Evolutionary conservation across 805 yeast genomes (phyloP).

Genomic region (Ogataea salicorniae): DNA sequence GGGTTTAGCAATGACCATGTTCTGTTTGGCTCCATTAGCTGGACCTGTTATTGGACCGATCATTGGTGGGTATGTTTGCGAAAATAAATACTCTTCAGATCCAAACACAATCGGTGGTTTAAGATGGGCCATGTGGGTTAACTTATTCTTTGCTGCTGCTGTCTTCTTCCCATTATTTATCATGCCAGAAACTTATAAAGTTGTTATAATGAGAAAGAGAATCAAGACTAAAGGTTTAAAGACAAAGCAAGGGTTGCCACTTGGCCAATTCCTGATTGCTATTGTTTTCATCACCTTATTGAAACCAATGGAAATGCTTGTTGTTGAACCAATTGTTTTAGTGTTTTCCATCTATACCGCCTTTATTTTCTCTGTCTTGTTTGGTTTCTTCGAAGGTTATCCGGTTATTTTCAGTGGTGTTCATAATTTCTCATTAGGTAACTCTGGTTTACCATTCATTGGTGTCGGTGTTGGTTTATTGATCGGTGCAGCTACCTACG

Average conservation of each 20-base stretch:
- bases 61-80: slow-evolving; percentile 67
- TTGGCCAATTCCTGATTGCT: slow-evolving; percentile 36
- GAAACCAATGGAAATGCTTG: slow-evolving; percentile 64
- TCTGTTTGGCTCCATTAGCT: slow-evolving; percentile 71
- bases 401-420: slow-evolving; percentile 68
- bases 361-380: slow-evolving; percentile 69
- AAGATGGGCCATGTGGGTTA: slow-evolving; percentile 72
- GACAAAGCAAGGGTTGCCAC: slow-evolving; percentile 33
- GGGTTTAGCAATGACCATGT: slow-evolving; percentile 72
- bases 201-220: slow-evolving; percentile 54
- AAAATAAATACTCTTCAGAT: slow-evolving; percentile 31
- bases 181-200: slow-evolving; percentile 70
- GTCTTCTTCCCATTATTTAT: slow-evolving; percentile 39
- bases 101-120: slow-evolving; percentile 38
- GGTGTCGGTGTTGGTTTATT: slow-evolving; percentile 68
- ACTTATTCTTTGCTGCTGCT: slow-evolving; percentile 61
- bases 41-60: slow-evolving; percentile 80
- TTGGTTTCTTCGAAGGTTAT: slow-evolving; percentile 76
- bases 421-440: slow-evolving; percentile 53
- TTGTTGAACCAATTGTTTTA: slow-evolving; percentile 69
- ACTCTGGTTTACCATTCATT: slow-evolving; percentile 64
- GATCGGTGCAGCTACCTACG: slow-evolving; percentile 47
- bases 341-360: slow-evolving; percentile 67
- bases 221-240: slow-evolving; percentile 56
- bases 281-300: slow-evolving; percentile 47